Percentiles rank a stretch among this genome's conserved stretches.
These are phyloP conservation scores for Ceratorhiza oryzae-sativae DNA, from an alignment of 1,284 basidiomycete genomes.

Conservation along the genomic window DNA sequence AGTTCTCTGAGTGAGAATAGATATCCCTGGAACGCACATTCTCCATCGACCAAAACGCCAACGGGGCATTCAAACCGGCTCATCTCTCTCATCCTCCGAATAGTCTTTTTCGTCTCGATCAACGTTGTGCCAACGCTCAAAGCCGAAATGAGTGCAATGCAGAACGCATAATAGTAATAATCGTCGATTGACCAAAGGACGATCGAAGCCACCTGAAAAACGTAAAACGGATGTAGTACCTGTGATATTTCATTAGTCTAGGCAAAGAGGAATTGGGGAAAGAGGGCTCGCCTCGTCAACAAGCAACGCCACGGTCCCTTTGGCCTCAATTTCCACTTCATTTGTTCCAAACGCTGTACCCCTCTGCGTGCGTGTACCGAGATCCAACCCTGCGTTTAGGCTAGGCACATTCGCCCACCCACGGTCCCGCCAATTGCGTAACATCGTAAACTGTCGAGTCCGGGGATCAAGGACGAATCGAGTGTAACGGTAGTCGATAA, in stretches of 20 bases:
- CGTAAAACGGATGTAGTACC: conserved; percentile 95
- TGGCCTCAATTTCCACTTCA: conserved; percentile 89
- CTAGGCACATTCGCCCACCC: conserved; percentile 70
- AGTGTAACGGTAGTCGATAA: conserved; percentile 87
- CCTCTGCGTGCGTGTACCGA: conserved; percentile 68
- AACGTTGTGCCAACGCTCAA: conserved; percentile 88
- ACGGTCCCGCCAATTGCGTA: conserved; percentile 91
- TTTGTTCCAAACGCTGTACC: conserved; percentile 84
- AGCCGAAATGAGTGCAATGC: conserved; percentile 91
- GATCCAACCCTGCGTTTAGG: conserved; percentile 70
- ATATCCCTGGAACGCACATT: conserved; percentile 63
- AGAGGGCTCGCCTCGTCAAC: conserved; percentile 79
- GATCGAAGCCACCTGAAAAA: conserved; percentile 98
- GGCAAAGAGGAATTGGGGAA: conserved; percentile 32
- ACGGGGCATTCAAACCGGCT: conserved; percentile 89
- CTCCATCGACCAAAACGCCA: conserved; percentile 72
- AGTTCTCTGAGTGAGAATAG: background rate
- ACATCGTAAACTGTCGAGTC: conserved; percentile 82
- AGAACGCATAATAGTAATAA: conserved; percentile 98
- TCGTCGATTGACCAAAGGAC: conserved; percentile 94
- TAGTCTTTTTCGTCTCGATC: conserved; percentile 94
- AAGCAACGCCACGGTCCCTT: conserved; percentile 81
- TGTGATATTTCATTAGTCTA: conserved; percentile 49
- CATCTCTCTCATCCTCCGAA: conserved; percentile 95
- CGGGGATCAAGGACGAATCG: conserved; percentile 88